Conservation (phyloP, 805 yeast genomes). For the Sugiyamaella floridensis region DNA sequence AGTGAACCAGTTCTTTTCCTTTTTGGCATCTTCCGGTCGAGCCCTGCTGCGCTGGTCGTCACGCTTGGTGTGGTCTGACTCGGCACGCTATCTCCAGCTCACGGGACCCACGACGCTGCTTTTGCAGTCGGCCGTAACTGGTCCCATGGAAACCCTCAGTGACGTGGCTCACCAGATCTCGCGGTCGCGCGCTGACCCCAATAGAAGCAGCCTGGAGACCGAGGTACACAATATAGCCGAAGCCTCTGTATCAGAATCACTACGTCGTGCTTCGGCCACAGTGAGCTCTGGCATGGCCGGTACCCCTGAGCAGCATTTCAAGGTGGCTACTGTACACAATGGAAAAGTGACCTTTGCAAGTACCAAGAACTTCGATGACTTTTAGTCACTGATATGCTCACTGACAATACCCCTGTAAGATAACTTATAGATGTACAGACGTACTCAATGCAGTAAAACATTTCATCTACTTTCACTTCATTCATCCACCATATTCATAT, state of each 20-base stretch:
- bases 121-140: constrained; percentile 7
- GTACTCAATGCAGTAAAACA: background rate
- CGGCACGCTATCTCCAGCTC: constrained; percentile 8
- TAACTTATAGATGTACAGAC: background rate
- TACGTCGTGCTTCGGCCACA: background rate
- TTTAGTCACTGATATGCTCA: constrained; percentile 1
- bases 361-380: constrained; percentile 21
- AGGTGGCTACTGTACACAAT: constrained; percentile 25
- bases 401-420: background rate
- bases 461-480: too few species aligned
- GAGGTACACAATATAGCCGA: background rate
- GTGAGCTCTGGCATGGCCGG: constrained; percentile 13
- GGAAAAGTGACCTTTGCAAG: constrained; percentile 26
- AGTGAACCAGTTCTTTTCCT: background rate
- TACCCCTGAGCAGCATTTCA: constrained; percentile 24
- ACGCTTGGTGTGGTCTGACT: constrained; percentile 6
- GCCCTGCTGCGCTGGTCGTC: background rate
- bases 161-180: background rate
- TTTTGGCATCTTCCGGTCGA: background rate
- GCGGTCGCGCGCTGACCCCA: background rate
- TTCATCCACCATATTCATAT: too few species aligned
- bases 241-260: background rate
- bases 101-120: constrained; percentile 17
- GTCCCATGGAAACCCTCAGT: background rate
- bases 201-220: background rate